Percentiles rank a stretch among this genome's conserved stretches.
These are phyloP conservation scores for Silene conica DNA, from an alignment of 148 eudicot species.

Conservation along the genomic window DNA sequence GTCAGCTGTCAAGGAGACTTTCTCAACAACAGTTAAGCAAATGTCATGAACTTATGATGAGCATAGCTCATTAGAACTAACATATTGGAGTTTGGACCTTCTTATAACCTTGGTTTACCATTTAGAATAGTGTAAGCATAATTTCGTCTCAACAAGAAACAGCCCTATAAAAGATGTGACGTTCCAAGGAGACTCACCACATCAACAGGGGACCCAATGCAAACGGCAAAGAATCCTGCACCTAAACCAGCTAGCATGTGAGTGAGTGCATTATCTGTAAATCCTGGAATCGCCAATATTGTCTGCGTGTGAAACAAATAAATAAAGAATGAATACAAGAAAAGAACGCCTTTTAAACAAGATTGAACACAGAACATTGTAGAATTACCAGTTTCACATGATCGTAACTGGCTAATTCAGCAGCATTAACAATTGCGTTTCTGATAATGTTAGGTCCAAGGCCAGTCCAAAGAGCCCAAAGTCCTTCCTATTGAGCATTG, in stretches of 20 bases:
- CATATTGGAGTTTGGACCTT: too few relatives aligned
- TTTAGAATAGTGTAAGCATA: slow-evolving; percentile 2
- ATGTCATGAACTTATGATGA: slow-evolving; percentile 5
- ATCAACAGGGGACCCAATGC: slow-evolving; percentile 74
- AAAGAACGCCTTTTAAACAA: neutral
- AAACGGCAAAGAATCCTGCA: slow-evolving; percentile 74
- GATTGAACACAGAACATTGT: neutral
- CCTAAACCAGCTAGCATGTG: slow-evolving; percentile 70
- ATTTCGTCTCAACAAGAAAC: too few relatives aligned
- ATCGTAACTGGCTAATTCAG: slow-evolving; percentile 72
- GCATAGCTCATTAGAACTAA: neutral
- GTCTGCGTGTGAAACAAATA: slow-evolving; percentile 37
- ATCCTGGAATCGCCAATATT: slow-evolving; percentile 55
- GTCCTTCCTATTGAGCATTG: slow-evolving; percentile 48
- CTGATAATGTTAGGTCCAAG: slow-evolving; percentile 70
- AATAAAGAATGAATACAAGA: neutral
- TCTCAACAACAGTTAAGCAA: neutral
- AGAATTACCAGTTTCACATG: slow-evolving; percentile 59
- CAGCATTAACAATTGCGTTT: slow-evolving; percentile 65
- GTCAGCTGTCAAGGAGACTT: neutral
- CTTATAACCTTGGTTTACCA: neutral
- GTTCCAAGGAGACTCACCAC: slow-evolving; percentile 42
- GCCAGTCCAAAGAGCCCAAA: slow-evolving; percentile 64
- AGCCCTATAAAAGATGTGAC: too few relatives aligned
- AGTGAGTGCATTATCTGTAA: slow-evolving; percentile 58